Evolutionary conservation across 2,329 filamentous ascomycete species (phyloP).

Genomic region (Paracamarosporium sp.): DNA sequence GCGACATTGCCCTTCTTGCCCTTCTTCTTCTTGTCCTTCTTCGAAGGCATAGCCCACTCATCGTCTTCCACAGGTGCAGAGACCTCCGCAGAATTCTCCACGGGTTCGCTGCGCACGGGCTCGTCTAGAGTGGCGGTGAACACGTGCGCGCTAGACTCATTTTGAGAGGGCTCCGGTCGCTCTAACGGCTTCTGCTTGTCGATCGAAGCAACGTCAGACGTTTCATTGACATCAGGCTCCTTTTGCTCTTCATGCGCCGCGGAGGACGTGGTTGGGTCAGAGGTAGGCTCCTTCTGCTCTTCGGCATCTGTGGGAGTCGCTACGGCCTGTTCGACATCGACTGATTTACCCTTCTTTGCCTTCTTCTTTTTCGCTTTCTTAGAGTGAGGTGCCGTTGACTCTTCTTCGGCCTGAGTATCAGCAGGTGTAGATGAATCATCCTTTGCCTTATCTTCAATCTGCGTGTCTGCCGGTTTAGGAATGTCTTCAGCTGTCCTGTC

Average conservation of each 20-base stretch:
- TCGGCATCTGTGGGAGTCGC: not conserved
- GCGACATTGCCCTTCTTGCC: constrained; percentile 13
- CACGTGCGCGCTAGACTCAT: constrained; percentile 5
- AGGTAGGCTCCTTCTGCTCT: not conserved
- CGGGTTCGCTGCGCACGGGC: constrained; percentile 2
- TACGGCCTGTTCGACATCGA: constrained; percentile 17
- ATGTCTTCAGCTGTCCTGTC: not conserved
- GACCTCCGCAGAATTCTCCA: constrained; percentile 1
- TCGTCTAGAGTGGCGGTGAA: not conserved
- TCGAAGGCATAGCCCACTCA: constrained; percentile 5
- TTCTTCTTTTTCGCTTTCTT: constrained; percentile 34
- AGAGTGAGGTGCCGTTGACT: constrained; percentile 7
- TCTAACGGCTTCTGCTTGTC: not conserved
- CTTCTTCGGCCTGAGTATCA: constrained; percentile 12
- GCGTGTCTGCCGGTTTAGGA: not conserved
- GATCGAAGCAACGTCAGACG: not conserved
- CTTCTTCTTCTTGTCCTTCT: constrained; percentile 29
- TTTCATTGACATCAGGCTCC: not conserved
- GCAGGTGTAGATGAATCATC: not conserved
- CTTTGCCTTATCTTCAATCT: not conserved
- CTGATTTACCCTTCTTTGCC: constrained; percentile 21
- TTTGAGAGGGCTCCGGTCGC: not conserved
- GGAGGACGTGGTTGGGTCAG: not conserved
- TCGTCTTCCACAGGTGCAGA: constrained; percentile 12
- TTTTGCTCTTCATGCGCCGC: not conserved